Conservation (phyloP, 1,284 basidiomycete species). For the Boletus austroedulis region DNA sequence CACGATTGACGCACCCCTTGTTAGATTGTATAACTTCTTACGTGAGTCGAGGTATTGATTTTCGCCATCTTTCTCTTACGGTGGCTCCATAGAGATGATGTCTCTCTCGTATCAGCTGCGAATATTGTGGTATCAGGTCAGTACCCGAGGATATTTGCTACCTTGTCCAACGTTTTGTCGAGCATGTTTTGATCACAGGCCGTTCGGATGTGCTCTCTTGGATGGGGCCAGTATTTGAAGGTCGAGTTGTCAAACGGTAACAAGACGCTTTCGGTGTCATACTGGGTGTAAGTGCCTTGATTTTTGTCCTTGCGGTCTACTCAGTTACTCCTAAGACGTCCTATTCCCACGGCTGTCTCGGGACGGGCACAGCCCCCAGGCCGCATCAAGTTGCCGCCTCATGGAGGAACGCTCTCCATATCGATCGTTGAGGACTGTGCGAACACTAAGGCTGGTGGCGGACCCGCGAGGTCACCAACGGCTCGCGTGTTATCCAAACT, state of each 20-base stretch:
- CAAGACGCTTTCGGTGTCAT: conserved; percentile 61
- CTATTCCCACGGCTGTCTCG: conserved; percentile 38
- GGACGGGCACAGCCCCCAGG: conserved; percentile 34
- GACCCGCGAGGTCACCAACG: conserved; percentile 48
- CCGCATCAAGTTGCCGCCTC: conserved; percentile 49
- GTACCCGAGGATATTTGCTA: conserved; percentile 9
- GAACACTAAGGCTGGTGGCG: conserved; percentile 36
- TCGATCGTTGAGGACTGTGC: conserved; percentile 44
- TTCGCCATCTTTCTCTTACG: conserved; percentile 3
- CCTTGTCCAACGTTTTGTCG: not conserved
- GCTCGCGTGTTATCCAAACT: conserved; percentile 57
- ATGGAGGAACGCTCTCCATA: conserved; percentile 56
- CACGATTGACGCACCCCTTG: conserved; percentile 70
- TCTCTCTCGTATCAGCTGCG: conserved; percentile 82
- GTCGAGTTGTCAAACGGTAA: conserved; percentile 63
- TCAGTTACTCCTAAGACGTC: conserved; percentile 42
- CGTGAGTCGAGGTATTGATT: conserved; percentile 48
- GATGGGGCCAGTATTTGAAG: conserved; percentile 70
- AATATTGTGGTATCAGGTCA: conserved; percentile 75
- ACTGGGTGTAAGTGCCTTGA: conserved; percentile 66
- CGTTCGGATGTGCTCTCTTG: conserved; percentile 67
- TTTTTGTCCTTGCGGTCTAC: not conserved
- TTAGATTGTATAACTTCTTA: conserved; percentile 76
- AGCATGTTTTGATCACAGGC: conserved; percentile 44
- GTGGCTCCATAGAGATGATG: conserved; percentile 63